These are phyloP conservation scores for Allium cepa DNA, from an alignment of 106 monocot genomes.

Conservation along the genomic window DNA sequence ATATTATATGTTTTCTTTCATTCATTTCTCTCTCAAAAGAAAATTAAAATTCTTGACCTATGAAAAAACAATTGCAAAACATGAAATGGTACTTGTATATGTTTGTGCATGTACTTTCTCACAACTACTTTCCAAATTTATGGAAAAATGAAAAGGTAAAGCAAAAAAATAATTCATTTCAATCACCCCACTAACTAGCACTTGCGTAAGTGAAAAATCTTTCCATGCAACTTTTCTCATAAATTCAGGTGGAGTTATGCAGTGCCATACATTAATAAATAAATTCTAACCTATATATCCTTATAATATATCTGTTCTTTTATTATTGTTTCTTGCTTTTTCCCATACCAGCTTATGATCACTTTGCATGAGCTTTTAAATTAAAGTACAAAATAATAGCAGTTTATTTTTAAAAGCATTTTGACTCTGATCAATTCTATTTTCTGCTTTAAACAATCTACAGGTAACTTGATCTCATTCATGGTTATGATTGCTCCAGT, in stretches of 20 bases:
- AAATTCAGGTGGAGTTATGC: neutral
- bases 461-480: slow-evolving; percentile 43
- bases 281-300: neutral
- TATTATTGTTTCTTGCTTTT: neutral
- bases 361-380: neutral
- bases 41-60: too few species aligned
- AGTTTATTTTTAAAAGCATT: neutral
- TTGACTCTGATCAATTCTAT: neutral
- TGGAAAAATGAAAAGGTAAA: neutral
- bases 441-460: neutral
- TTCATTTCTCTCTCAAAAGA: neutral
- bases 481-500: slow-evolving; percentile 37
- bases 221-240: neutral
- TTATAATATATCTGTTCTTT: neutral
- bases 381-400: neutral
- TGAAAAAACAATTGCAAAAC: too few species aligned
- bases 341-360: neutral
- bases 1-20: neutral
- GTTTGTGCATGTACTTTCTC: neutral
- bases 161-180: neutral
- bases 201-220: neutral
- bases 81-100: too few species aligned
- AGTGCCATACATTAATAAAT: neutral
- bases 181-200: neutral
- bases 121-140: neutral